Base-by-base conservation (phyloP, 768 basidiomycete genomes). In the Pulveroboletus frians region DNA sequence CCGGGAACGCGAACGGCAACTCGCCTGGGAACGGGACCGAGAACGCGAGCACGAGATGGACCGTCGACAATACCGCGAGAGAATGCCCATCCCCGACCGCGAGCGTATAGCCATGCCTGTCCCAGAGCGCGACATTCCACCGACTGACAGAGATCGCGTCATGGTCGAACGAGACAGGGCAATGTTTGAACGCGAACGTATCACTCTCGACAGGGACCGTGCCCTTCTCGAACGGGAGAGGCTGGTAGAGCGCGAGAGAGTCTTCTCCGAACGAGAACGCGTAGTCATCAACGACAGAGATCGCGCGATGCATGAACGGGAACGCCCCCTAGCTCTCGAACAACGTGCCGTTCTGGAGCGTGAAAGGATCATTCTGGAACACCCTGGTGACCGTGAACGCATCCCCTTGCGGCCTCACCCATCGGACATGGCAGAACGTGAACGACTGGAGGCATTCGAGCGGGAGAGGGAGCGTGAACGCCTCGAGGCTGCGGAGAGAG, bases 381-480 rank as follows among this genome's bases (percentile, higher is more conserved):
- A 56, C 21, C 43, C 55, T 7, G 39, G 55, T 21, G 66, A 70
- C 47, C 63, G 61, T 15, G 63, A 64, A 11, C 64, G 56, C 23
- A 36, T 50, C 3, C 37, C 56, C 13, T 49, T 64, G 54, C 64
- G 60, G 34, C 47, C 53, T 8, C 52, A 61, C 18, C 52, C 51
- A 6, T 55, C 49, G 20, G 61, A 63, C 14, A 29, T 57, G 36
- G 20, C 43, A n/a, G 65, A 64, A 43, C 64, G 60, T 9, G 65
- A 66, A 37, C 64, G 59, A 8, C 55, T 51, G 36, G 62, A 61
- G 7, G 58, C 56, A 20, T 63, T 64, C 21, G 70, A 73, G 13
- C 60, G 69, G 11, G 71, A 68, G 36, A 50, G 70, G 32, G 68
- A 71, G 17, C 58, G 59, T 13, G 71, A 68, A 37, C 55, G 58